Conservation (phyloP, 805 yeast genomes). For the Jamesozyma jinghongensis region DNA sequence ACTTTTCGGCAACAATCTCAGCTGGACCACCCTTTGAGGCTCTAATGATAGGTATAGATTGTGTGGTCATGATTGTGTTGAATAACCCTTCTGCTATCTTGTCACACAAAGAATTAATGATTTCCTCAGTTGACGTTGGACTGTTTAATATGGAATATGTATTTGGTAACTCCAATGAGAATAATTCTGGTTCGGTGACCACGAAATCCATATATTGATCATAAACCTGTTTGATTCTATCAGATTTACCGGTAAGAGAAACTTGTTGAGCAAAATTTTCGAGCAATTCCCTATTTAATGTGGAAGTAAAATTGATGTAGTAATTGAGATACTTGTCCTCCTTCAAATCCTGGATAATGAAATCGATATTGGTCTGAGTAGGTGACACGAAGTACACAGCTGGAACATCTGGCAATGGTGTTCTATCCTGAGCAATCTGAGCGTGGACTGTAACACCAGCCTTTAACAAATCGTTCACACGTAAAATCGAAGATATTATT, state of each 20-base stretch:
- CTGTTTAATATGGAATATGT: conserved; percentile 62
- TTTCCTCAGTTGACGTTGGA: conserved; percentile 65
- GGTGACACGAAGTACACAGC: conserved; percentile 90
- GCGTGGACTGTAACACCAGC: conserved; percentile 91
- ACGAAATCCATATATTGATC: conserved; percentile 91
- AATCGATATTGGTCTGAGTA: conserved; percentile 60
- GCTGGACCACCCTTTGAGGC: conserved; percentile 93
- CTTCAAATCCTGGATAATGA: conserved; percentile 63
- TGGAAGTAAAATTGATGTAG: conserved; percentile 80
- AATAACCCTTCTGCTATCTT: conserved; percentile 71
- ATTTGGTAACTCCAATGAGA: conserved; percentile 60
- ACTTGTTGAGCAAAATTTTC: conserved; percentile 85
- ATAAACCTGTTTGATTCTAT: conserved; percentile 73
- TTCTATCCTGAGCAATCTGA: conserved; percentile 57
- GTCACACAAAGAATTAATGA: conserved; percentile 59
- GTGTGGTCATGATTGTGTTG: conserved; percentile 67
- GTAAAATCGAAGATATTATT: conserved; percentile 79
- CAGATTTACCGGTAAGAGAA: conserved; percentile 60
- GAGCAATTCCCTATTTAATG: conserved; percentile 63
- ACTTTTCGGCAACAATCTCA: conserved; percentile 79
- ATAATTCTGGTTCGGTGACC: conserved; percentile 87
- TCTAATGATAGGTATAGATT: conserved; percentile 79
- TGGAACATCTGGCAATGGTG: conserved; percentile 90
- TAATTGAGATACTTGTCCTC: conserved; percentile 67
- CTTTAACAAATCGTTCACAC: conserved; percentile 83